Evolutionary conservation across 192 early-diverging fungal species (phyloP).

Genomic region (Kappamyces sp.): DNA sequence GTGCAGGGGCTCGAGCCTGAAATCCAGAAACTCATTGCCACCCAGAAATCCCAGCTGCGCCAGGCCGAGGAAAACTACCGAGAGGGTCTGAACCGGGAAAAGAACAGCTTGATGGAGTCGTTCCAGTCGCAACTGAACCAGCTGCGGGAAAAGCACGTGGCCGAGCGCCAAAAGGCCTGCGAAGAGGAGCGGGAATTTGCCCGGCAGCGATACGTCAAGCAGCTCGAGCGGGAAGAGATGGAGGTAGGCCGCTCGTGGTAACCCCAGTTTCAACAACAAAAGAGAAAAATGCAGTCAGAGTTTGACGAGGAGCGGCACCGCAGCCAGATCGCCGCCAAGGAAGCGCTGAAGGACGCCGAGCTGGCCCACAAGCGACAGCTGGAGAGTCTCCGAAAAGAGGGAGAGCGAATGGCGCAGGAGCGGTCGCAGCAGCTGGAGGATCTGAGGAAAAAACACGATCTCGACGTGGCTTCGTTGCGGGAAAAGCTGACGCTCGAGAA

Average conservation of each 20-base stretch:
- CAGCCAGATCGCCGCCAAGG: constrained; percentile 23
- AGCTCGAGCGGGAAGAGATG: constrained; percentile 59
- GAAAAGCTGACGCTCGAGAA: constrained; percentile 45
- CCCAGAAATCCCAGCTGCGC: constrained; percentile 49
- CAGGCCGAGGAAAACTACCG: constrained; percentile 50
- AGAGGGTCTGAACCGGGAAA: constrained; percentile 42
- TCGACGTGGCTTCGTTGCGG: constrained; percentile 28
- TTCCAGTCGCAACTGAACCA: constrained; percentile 47
- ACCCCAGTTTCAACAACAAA: constrained; percentile 49
- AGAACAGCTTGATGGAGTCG: constrained; percentile 35
- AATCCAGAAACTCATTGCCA: constrained; percentile 52
- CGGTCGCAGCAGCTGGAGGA: constrained; percentile 25
- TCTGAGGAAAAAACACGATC: constrained; percentile 22
- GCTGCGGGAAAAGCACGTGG: constrained; percentile 33
- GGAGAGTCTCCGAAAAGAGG: constrained; percentile 25
- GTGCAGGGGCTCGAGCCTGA: constrained; percentile 57
- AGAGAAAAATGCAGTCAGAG: constrained; percentile 46
- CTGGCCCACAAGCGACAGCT: constrained; percentile 26
- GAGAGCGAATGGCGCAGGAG: constrained; percentile 24
- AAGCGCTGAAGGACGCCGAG: constrained; percentile 29
- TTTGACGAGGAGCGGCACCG: constrained; percentile 41
- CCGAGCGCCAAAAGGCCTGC: constrained; percentile 46
- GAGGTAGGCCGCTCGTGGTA: constrained; percentile 28
- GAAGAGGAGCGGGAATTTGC: constrained; percentile 59
- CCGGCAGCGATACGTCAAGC: constrained; percentile 52